phyloP scores from a whole-genome alignment of 2,329 filamentous ascomycete genomes.

The Penicillium hesseltinei region DNA sequence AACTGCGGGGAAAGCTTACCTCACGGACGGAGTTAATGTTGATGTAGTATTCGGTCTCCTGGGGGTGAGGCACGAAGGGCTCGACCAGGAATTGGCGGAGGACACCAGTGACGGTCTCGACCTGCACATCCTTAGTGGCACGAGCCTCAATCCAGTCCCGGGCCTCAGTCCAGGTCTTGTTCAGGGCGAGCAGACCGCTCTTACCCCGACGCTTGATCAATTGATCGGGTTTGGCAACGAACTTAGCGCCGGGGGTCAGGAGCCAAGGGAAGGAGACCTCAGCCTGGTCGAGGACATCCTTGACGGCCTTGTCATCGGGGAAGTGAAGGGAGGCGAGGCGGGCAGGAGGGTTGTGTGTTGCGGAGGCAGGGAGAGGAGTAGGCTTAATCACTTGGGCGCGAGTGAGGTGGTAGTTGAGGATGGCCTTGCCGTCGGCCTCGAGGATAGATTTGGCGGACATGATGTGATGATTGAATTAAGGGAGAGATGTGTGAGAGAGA shows the following conservation, averaged over 20 bases:
- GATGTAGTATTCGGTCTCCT: conserved; percentile 98
- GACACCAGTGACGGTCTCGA: conserved; percentile 85
- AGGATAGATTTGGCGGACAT: conserved; percentile 97
- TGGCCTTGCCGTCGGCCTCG: conserved; percentile 99
- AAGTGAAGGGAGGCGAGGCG: conserved; percentile 93
- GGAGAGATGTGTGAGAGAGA: conserved; percentile 4
- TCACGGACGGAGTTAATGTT: conserved; percentile 99
- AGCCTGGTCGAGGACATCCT: conserved; percentile 86
- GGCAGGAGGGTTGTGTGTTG: conserved; percentile 88
- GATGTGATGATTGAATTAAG: conserved; percentile 34
- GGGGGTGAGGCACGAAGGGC: conserved; percentile 94
- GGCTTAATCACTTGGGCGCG: conserved; percentile 97
- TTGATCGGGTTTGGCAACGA: conserved; percentile 99
- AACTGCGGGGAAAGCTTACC: conserved; percentile 61
- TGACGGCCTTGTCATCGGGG: conserved; percentile 79
- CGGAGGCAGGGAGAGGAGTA: conserved; percentile 77
- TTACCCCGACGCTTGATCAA: conserved; percentile 99
- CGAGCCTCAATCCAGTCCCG: conserved; percentile 90
- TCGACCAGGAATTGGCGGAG: conserved; percentile 96
- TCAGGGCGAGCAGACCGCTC: conserved; percentile 92
- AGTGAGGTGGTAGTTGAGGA: conserved; percentile 99
- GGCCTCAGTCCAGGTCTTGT: conserved; percentile 95
- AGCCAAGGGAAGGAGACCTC: conserved; percentile 98
- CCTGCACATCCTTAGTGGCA: conserved; percentile 86
- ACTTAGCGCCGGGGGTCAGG: conserved; percentile 76